Evolutionary conservation across 352 stramenopile genomes (phyloP).

Genomic region (Vaucheria bursata): DNA sequence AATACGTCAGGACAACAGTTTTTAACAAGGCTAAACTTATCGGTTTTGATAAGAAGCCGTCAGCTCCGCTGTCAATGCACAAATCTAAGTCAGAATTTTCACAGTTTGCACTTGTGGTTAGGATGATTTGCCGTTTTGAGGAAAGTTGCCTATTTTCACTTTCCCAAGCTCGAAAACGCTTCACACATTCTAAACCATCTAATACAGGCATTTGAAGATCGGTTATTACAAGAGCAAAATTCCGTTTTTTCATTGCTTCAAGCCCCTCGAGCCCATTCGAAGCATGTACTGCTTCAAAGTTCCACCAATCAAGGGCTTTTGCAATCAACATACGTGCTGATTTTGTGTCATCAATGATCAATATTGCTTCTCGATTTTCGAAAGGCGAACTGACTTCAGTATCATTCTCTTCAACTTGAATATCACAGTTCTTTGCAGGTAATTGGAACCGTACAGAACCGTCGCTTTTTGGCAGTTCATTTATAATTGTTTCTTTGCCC

Average conservation of each 20-base stretch:
- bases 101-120: conserved; percentile 10
- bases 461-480: too few species aligned
- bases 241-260: not conserved
- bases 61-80: conserved; percentile 6
- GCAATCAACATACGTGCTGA: conserved; percentile 6
- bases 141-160: not conserved
- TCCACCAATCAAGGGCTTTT: conserved; percentile 9
- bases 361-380: not conserved
- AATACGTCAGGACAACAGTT: not conserved
- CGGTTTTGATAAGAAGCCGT: conserved; percentile 10
- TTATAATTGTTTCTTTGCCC: too few species aligned
- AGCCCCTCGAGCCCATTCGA: conserved; percentile 1
- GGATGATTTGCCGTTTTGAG: not conserved
- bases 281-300: conserved; percentile 5
- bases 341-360: conserved; percentile 9
- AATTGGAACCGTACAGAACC: too few species aligned
- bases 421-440: too few species aligned
- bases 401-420: not conserved
- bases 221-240: not conserved
- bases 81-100: conserved; percentile 2
- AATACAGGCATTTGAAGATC: conserved; percentile 14
- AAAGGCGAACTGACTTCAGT: not conserved
- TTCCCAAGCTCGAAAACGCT: not conserved
- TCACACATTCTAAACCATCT: conserved; percentile 9
- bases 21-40: not conserved